These are phyloP conservation scores for Metarhizium humberi DNA, from an alignment of 2,329 filamentous ascomycete genomes.

Conservation along the genomic window DNA sequence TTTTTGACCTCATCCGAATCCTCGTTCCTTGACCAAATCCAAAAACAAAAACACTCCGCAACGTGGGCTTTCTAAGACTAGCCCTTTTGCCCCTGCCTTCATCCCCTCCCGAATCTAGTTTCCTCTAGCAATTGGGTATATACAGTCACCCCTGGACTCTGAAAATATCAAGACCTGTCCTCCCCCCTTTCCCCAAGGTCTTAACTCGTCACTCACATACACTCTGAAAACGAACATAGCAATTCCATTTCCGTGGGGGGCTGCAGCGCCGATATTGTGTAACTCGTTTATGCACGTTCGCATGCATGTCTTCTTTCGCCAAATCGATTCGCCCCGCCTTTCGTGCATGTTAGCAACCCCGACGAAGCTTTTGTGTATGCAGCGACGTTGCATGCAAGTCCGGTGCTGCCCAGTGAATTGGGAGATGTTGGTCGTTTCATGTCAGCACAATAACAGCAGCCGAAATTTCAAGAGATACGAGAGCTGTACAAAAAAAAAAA, in stretches of 20 bases:
- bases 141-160: background rate
- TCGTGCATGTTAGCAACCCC: background rate
- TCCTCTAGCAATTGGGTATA: constrained; percentile 4
- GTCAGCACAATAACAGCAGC: constrained; percentile 1
- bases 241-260: background rate
- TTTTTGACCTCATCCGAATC: background rate
- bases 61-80: background rate
- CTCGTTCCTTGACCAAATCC: background rate
- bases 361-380: background rate
- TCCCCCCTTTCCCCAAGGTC: background rate
- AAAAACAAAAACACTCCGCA: background rate
- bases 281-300: background rate
- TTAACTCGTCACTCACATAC: background rate
- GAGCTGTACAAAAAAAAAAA: constrained; percentile 3
- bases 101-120: background rate
- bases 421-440: constrained; percentile 4
- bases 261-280: background rate
- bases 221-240: background rate
- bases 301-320: background rate
- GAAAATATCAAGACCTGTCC: background rate
- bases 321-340: background rate
- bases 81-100: background rate
- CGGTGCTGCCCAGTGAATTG: background rate
- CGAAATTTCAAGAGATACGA: background rate
- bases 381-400: background rate